phyloP scores from a whole-genome alignment of 108 stramenopile genomes.

The Nitzschia inconspicua region DNA sequence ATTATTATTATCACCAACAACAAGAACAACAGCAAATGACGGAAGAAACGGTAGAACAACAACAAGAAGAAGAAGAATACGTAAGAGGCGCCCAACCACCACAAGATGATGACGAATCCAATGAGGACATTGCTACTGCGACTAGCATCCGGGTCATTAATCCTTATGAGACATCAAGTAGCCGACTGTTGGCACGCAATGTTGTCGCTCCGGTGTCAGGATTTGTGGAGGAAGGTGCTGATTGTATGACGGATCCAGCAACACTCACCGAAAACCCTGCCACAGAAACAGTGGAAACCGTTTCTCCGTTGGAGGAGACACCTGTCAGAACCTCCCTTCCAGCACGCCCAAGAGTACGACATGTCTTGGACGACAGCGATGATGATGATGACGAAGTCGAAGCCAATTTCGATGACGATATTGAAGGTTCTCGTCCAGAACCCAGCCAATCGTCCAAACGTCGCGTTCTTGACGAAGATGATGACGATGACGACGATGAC shows the following conservation, averaged over 20 bases:
- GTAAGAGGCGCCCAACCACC: background rate
- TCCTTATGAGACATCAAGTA: too few relatives aligned
- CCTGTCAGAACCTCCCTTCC: background rate
- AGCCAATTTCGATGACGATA: background rate
- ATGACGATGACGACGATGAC: constrained; percentile 11
- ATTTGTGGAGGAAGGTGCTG: background rate
- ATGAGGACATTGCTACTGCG: background rate
- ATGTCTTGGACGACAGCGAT: background rate
- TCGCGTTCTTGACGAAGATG: constrained; percentile 4
- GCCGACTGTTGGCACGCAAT: too few relatives aligned
- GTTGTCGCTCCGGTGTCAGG: too few relatives aligned
- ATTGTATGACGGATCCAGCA: background rate
- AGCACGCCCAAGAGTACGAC: too few relatives aligned
- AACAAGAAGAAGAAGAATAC: background rate
- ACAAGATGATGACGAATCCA: background rate
- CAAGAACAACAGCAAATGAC: constrained; percentile 1
- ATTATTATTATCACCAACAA: background rate
- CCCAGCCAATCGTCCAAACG: background rate
- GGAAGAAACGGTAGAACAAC: background rate
- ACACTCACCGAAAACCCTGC: background rate
- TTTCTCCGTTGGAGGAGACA: background rate
- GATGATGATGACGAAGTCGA: constrained; percentile 10
- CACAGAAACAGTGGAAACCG: background rate
- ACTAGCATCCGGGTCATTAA: too few relatives aligned
- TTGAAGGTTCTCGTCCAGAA: background rate